These are phyloP conservation scores for Pichia sp. DNA, from an alignment of 1,139 yeast species.

Conservation along the genomic window DNA sequence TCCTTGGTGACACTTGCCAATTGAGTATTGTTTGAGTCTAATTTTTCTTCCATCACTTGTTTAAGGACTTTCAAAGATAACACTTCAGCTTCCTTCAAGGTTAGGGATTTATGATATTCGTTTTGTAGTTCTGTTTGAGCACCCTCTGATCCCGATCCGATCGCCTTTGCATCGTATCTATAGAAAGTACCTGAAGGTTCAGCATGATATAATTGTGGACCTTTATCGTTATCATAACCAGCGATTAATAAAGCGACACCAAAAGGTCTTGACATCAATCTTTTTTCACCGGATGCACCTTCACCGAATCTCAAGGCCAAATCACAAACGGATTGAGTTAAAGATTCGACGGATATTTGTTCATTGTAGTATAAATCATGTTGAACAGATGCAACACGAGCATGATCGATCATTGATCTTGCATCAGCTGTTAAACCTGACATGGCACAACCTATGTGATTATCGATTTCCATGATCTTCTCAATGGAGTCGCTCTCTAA, in stretches of 20 bases:
- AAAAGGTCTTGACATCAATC: constrained; percentile 98
- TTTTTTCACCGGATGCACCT: constrained; percentile 96
- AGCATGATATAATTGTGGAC: constrained; percentile 97
- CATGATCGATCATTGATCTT: constrained; percentile 97
- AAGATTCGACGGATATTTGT: constrained; percentile 86
- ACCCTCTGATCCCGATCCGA: constrained; percentile 98
- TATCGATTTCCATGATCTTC: constrained; percentile 92
- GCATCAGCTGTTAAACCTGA: constrained; percentile 99
- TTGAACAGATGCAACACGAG: constrained; percentile 87
- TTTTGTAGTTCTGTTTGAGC: constrained; percentile 98
- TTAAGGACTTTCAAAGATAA: constrained; percentile 86
- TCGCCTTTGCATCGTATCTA: constrained; percentile 97
- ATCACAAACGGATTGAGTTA: constrained; percentile 97
- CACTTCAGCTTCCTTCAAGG: constrained; percentile 92
- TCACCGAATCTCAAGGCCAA: constrained; percentile 97
- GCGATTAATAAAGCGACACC: constrained; percentile 98
- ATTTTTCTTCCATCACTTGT: constrained; percentile 99
- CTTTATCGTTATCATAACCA: constrained; percentile 88
- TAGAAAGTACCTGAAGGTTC: constrained; percentile 99
- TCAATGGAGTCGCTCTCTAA: constrained; percentile 93
- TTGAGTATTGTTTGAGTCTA: constrained; percentile 95
- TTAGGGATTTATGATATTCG: constrained; percentile 91
- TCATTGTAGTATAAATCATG: constrained; percentile 93
- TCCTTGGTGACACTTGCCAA: constrained; percentile 89
- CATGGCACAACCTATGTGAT: constrained; percentile 98